phyloP scores from a whole-genome alignment of 257 asterid genomes.

The Paraleonurus japonicus region DNA sequence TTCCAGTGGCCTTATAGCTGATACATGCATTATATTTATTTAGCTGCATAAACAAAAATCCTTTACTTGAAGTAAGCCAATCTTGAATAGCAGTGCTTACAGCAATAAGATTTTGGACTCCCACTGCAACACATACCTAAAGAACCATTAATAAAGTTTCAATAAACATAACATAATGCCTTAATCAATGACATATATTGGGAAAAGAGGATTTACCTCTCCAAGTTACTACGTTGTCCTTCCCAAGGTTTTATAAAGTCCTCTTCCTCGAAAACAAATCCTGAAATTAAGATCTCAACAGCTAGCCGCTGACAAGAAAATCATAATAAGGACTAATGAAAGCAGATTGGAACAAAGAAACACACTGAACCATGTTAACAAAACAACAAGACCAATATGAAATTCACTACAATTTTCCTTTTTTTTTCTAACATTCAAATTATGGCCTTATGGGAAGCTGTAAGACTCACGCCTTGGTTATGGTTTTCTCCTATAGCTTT shows the following conservation, averaged over 20 bases:
- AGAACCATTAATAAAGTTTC: slow-evolving; percentile 34
- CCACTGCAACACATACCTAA: slow-evolving; percentile 91
- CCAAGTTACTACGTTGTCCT: slow-evolving; percentile 65
- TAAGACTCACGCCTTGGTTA: slow-evolving; percentile 84
- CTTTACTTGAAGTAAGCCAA: slow-evolving; percentile 97
- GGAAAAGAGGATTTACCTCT: slow-evolving; percentile 50
- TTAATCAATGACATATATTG: not conserved
- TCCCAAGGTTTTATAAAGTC: slow-evolving; percentile 93
- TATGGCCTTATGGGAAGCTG: slow-evolving; percentile 1
- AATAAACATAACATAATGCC: not conserved
- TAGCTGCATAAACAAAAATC: slow-evolving; percentile 33
- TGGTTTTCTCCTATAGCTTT: slow-evolving; percentile 81
- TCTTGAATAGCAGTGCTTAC: slow-evolving; percentile 97
- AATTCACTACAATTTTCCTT: not conserved
- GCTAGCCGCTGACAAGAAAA: slow-evolving; percentile 61
- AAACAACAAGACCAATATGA: not conserved
- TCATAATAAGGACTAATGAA: not conserved
- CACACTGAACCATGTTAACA: not conserved
- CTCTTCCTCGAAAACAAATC: slow-evolving; percentile 80
- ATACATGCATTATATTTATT: slow-evolving; percentile 21
- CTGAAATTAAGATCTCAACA: slow-evolving; percentile 83
- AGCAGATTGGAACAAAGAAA: not conserved
- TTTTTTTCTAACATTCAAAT: not conserved
- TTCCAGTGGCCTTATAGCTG: not conserved
- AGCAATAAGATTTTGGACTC: slow-evolving; percentile 83